Evolutionary conservation across 2,329 filamentous ascomycete genomes (phyloP), one percentile per base, ranked within the genome.

Genomic region (Talaromyces piceae): DNA sequence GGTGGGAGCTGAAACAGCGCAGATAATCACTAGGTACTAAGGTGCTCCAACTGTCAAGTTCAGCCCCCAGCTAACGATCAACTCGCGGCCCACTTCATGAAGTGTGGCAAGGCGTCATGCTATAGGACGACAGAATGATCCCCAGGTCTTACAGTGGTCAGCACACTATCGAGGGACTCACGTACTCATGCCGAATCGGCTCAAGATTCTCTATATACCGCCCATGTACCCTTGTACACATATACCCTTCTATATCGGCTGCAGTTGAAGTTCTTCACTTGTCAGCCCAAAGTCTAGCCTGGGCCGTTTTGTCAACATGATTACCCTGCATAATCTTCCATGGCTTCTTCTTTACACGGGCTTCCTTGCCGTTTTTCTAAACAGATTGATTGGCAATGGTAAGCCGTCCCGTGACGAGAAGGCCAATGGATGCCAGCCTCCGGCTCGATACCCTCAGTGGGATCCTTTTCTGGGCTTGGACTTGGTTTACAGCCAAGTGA

Each of bases 381-480:
- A 18, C 2, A 33, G 31, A 18, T 16, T 33, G 3, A 16, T 33
- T 33, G 18, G 31, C n/a, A 33, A 33, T 33, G 31, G 31, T 8
- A 33, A 18, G n/a, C 31, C n/a, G 31, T 33, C 31, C 18, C 31
- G 31, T 8, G 31, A 33, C 5, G 31, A 33, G 18, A 0, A 83
- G 52, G 0, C 81, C 61, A 0, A 82, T 53, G 0, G 67, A 61
- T 0, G 70, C 70, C 13, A 77, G 2, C 77, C 77, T 47, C 81
- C 79, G 6, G 73, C 76, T 1, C 77, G 68, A 23, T 77, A 55
- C 77, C 61, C 0, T 72, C 77, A 1, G 55, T 58, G 1, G 56
- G 58, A 58, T 72, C 69, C 61, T 18, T n/a, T 44, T 9, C 13
- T 44, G 20, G 41, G 20, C 20, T 26, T 44, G 20, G 41, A 44